Percentiles rank a stretch among this genome's conserved stretches.
phyloP scores from a whole-genome alignment of 192 early-diverging fungal genomes.

The Thamnidium elegans region DNA sequence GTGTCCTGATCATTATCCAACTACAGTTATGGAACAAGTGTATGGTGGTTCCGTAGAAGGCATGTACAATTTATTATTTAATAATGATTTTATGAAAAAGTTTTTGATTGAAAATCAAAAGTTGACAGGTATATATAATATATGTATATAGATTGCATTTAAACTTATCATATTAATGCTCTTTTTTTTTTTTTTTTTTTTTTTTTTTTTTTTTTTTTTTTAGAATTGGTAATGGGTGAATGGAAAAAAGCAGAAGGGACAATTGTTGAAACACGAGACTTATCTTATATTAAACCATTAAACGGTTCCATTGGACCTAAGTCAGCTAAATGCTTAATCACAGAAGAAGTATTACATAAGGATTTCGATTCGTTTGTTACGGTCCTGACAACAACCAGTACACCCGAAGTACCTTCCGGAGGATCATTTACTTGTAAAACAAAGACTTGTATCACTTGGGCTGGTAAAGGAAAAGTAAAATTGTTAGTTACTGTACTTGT shows the following conservation, averaged over 20 bases:
- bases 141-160: background rate
- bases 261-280: constrained; percentile 13
- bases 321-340: constrained; percentile 49
- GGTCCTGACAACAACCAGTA: constrained; percentile 46
- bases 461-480: constrained; percentile 36
- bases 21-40: constrained; percentile 31
- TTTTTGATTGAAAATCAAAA: constrained; percentile 14
- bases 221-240: constrained; percentile 30
- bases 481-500: constrained; percentile 45
- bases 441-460: constrained; percentile 49
- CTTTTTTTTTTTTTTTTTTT: background rate
- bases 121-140: constrained; percentile 4
- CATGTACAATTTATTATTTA: constrained; percentile 2
- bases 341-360: constrained; percentile 44
- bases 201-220: constrained; percentile 4
- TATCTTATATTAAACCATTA: constrained; percentile 37
- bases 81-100: background rate
- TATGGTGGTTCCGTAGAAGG: constrained; percentile 6
- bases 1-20: constrained; percentile 49
- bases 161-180: background rate
- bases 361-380: constrained; percentile 50
- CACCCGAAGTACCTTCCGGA: constrained; percentile 60
- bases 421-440: constrained; percentile 49
- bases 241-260: constrained; percentile 21
- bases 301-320: constrained; percentile 35